These are phyloP conservation scores for Sherardia arvensis DNA, from an alignment of 257 asterid genomes.

Conservation along the genomic window DNA sequence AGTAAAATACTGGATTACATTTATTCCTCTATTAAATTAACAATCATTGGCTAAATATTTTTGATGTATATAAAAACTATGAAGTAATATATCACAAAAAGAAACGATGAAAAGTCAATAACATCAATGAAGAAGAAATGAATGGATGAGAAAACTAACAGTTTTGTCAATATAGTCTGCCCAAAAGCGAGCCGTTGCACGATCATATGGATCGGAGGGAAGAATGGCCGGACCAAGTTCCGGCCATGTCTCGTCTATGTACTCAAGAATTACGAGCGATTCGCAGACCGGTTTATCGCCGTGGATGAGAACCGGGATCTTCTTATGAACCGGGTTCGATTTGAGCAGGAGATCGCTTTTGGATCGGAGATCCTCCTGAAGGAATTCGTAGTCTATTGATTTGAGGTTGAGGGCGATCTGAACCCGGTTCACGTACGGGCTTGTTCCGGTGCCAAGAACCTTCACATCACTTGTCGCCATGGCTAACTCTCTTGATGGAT, in stretches of 20 bases:
- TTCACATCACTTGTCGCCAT: conserved; percentile 34
- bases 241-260: background rate
- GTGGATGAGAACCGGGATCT: background rate
- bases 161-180: background rate
- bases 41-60: too few relatives aligned
- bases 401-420: conserved; percentile 38
- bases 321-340: conserved; percentile 34
- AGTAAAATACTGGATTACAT: too few relatives aligned
- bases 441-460: conserved; percentile 26
- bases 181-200: background rate
- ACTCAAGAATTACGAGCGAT: background rate
- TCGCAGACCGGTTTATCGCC: background rate
- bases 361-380: conserved; percentile 13
- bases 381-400: conserved; percentile 32
- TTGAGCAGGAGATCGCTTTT: conserved; percentile 34
- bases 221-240: background rate
- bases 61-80: too few relatives aligned
- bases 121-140: background rate
- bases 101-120: too few relatives aligned
- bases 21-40: too few relatives aligned
- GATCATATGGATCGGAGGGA: background rate
- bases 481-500: background rate
- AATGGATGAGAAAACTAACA: background rate
- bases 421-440: conserved; percentile 35
- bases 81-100: too few relatives aligned